Conservation (phyloP, 495 filamentous ascomycete species). For the Penicillium dipodomyicola region DNA sequence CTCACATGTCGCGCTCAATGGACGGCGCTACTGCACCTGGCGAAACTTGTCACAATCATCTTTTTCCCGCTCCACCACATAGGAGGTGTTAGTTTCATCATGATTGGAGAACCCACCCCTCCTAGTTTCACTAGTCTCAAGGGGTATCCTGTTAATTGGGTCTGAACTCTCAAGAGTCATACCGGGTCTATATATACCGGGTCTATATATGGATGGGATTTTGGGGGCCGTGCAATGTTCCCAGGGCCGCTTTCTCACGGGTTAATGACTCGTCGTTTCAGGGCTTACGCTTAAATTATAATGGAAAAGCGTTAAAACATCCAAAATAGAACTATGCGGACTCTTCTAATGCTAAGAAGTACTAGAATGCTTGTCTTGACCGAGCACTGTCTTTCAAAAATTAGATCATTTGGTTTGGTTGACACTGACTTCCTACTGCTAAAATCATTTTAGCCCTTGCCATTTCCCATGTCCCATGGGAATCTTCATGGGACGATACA, state of each 20-base stretch:
- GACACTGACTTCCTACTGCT: background rate
- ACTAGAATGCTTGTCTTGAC: background rate
- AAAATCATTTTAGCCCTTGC: background rate
- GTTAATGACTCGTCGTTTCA: background rate
- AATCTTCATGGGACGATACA: background rate
- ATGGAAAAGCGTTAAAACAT: background rate
- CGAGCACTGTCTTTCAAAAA: too few relatives aligned
- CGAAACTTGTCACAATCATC: slow-evolving; percentile 16
- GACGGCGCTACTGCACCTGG: slow-evolving; percentile 11
- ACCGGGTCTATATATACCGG: background rate
- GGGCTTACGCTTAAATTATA: background rate
- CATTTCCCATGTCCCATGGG: background rate
- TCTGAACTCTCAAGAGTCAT: slow-evolving; percentile 1
- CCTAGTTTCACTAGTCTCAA: slow-evolving; percentile 9
- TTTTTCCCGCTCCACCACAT: background rate
- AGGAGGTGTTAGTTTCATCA: slow-evolving; percentile 1
- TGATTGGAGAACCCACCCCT: slow-evolving; percentile 6
- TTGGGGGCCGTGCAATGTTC: background rate
- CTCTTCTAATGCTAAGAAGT: background rate
- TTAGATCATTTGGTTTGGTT: background rate
- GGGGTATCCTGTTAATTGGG: background rate
- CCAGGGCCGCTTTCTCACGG: too few relatives aligned
- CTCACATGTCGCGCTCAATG: slow-evolving; percentile 4
- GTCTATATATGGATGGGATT: too few relatives aligned
- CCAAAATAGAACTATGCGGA: background rate